A percentile compares a stretch with the other conserved stretches of the same genome.
phyloP scores from a whole-genome alignment of 208 protist species.

The Leptomonas seymouri region DNA sequence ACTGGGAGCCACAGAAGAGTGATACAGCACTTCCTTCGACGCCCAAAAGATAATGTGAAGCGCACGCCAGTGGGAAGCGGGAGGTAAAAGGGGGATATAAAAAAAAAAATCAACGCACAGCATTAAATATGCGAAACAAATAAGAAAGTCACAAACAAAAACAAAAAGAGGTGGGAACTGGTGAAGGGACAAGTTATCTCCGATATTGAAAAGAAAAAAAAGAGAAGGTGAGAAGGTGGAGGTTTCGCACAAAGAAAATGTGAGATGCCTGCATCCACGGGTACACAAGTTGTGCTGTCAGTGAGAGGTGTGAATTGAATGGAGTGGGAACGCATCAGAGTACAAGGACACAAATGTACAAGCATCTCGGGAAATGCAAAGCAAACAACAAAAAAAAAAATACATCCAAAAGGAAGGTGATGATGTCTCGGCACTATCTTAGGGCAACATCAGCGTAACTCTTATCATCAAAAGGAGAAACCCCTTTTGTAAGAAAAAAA shows the following conservation, averaged over 20 bases:
- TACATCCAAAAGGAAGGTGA: neutral
- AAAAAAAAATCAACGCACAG: conserved; percentile 13
- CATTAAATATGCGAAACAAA: too few species aligned
- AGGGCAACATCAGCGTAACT: neutral
- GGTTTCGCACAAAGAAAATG: neutral
- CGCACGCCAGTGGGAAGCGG: conserved; percentile 2
- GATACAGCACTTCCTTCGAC: conserved; percentile 12
- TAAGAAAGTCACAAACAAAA: neutral
- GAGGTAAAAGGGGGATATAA: conserved; percentile 1
- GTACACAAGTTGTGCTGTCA: too few species aligned
- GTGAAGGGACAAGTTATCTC: neutral
- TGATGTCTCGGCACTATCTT: neutral
- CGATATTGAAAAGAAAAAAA: conserved; percentile 9
- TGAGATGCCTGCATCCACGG: too few species aligned
- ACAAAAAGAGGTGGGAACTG: neutral
- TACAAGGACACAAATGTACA: conserved; percentile 9
- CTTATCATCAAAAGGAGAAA: neutral
- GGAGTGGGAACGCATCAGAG: too few species aligned
- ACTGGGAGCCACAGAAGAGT: neutral
- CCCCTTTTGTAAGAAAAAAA: neutral
- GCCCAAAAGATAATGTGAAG: neutral
- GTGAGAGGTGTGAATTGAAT: too few species aligned
- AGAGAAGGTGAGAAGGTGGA: conserved; percentile 8
- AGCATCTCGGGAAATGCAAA: conserved; percentile 7
- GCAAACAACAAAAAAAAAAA: conserved; percentile 23